These are phyloP conservation scores for Amniculicola lignicola DNA, from an alignment of 495 filamentous ascomycete genomes.

Conservation along the genomic window DNA sequence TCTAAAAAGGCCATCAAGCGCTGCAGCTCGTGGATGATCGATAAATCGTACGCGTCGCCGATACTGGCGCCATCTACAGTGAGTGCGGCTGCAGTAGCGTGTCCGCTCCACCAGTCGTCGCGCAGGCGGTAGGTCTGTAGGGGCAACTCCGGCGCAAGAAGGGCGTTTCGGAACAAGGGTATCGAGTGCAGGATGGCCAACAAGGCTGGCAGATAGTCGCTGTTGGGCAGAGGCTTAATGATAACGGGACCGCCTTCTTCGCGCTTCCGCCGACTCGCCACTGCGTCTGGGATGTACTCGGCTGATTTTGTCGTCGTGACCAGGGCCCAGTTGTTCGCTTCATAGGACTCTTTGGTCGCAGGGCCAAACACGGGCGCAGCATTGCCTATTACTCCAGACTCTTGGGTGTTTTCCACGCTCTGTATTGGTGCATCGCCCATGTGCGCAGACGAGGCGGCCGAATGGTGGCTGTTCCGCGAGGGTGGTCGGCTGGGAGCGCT, in stretches of 20 bases:
- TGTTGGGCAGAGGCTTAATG: slow-evolving; percentile 60
- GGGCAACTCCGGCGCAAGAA: slow-evolving; percentile 55
- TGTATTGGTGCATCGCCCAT: slow-evolving; percentile 15
- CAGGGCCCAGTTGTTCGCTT: slow-evolving; percentile 74
- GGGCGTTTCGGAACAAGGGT: slow-evolving; percentile 70
- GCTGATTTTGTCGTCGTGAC: slow-evolving; percentile 45
- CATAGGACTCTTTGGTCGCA: slow-evolving; percentile 68
- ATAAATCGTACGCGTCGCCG: slow-evolving; percentile 45
- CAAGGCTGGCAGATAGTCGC: slow-evolving; percentile 62
- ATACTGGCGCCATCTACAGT: slow-evolving; percentile 49
- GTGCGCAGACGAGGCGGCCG: slow-evolving; percentile 6
- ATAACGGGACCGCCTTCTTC: slow-evolving; percentile 62
- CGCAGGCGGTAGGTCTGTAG: slow-evolving; percentile 65
- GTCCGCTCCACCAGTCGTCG: slow-evolving; percentile 82
- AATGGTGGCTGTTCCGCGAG: slow-evolving; percentile 30
- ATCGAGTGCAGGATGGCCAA: slow-evolving; percentile 82
- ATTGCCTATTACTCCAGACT: slow-evolving; percentile 53
- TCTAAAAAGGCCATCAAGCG: slow-evolving; percentile 87
- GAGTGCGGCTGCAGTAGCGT: slow-evolving; percentile 55
- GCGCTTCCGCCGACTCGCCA: slow-evolving; percentile 60
- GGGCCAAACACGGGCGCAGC: slow-evolving; percentile 57
- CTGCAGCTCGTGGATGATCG: slow-evolving; percentile 60
- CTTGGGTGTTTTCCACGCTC: slow-evolving; percentile 45
- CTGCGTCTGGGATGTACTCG: slow-evolving; percentile 60
- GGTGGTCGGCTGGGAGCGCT: slow-evolving; percentile 29